Evolutionary conservation across 495 filamentous ascomycete species (phyloP).

Genomic region (Penicillium taxi): DNA sequence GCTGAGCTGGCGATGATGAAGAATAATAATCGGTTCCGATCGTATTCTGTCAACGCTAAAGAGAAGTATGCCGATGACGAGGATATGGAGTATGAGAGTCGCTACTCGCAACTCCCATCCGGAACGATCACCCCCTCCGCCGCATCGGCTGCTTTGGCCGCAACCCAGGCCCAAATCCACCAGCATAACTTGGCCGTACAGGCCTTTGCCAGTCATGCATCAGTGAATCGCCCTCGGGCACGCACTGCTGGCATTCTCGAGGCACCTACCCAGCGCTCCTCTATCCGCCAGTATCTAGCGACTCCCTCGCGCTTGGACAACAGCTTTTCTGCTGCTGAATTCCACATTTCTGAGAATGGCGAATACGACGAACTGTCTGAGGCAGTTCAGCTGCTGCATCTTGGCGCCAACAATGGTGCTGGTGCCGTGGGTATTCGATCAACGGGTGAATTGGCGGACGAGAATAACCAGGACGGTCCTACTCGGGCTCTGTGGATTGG

Average conservation of each 20-base stretch:
- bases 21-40: constrained; percentile 81
- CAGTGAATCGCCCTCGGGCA: constrained; percentile 74
- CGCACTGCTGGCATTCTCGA: constrained; percentile 87
- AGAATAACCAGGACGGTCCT: constrained; percentile 76
- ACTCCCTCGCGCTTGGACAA: constrained; percentile 72
- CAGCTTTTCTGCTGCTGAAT: constrained; percentile 73
- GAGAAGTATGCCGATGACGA: constrained; percentile 94
- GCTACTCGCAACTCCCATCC: constrained; percentile 53
- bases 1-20: constrained; percentile 70
- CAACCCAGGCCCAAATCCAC: constrained; percentile 83
- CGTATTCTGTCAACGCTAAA: constrained; percentile 97
- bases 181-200: constrained; percentile 92
- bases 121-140: constrained; percentile 66
- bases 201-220: constrained; percentile 77
- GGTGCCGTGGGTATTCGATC: constrained; percentile 44
- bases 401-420: constrained; percentile 55
- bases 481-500: constrained; percentile 95
- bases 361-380: constrained; percentile 67
- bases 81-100: constrained; percentile 65
- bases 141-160: constrained; percentile 59
- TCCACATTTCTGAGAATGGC: constrained; percentile 60
- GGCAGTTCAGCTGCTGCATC: constrained; percentile 70
- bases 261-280: constrained; percentile 61
- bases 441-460: constrained; percentile 46
- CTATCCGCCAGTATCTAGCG: constrained; percentile 70